These are phyloP conservation scores for Cymodocea nodosa DNA, from an alignment of 116 monocot species.

Conservation along the genomic window DNA sequence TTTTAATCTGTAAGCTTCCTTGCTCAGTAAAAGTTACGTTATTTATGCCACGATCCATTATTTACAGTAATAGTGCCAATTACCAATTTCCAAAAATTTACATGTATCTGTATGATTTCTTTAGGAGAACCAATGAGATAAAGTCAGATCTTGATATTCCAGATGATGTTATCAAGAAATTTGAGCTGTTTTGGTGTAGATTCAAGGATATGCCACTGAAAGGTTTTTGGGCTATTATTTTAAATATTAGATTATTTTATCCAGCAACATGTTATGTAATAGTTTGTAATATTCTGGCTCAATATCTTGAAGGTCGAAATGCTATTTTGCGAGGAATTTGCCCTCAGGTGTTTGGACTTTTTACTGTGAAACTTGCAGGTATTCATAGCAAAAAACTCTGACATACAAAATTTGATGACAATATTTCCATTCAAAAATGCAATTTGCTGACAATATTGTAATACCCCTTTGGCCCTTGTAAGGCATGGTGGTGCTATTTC, in stretches of 20 bases:
- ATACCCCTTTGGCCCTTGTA: neutral
- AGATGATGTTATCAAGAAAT: conserved; percentile 55
- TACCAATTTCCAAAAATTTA: neutral
- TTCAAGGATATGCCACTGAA: conserved; percentile 57
- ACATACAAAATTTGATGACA: neutral
- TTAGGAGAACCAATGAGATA: conserved; percentile 87
- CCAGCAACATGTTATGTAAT: neutral
- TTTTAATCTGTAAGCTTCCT: neutral
- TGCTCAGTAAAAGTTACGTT: neutral
- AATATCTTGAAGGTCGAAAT: conserved; percentile 64
- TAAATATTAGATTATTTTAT: neutral
- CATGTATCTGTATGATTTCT: neutral
- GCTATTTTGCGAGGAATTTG: conserved; percentile 84
- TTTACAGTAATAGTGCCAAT: neutral
- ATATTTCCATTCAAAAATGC: neutral
- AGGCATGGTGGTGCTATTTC: neutral
- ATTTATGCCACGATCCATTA: neutral
- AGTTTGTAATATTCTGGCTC: neutral
- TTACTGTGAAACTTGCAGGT: conserved; percentile 94
- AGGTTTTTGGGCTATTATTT: conserved; percentile 27
- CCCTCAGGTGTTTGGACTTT: conserved; percentile 94
- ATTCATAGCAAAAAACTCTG: neutral
- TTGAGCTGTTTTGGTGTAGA: conserved; percentile 79
- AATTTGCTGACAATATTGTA: conserved; percentile 1
- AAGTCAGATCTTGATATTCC: conserved; percentile 82